These are phyloP conservation scores for Psilocybe cyanescens DNA, from an alignment of 768 basidiomycete species.

Conservation along the genomic window DNA sequence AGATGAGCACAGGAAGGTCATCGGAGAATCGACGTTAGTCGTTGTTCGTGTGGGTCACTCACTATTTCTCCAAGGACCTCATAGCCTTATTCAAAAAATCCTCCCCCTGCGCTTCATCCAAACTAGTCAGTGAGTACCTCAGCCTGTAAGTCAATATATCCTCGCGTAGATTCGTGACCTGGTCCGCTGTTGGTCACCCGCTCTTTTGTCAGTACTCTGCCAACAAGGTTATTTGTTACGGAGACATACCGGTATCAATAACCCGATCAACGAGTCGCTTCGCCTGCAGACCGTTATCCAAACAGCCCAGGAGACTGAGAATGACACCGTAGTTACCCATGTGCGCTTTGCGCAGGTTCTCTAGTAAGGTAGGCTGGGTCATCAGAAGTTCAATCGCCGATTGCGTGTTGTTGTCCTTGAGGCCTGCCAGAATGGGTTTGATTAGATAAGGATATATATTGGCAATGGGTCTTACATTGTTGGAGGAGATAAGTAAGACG, in stretches of 20 bases:
- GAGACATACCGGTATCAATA: conserved; percentile 68
- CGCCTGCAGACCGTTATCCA: conserved; percentile 84
- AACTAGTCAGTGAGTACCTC: conserved; percentile 81
- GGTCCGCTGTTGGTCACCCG: conserved; percentile 62
- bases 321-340: conserved; percentile 93
- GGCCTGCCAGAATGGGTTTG: conserved; percentile 43
- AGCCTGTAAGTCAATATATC: conserved; percentile 84
- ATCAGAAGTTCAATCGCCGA: conserved; percentile 87
- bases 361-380: conserved; percentile 76
- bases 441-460: neutral
- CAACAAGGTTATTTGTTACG: neutral
- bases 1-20: no score
- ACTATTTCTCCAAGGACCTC: conserved; percentile 90
- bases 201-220: neutral
- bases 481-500: conserved; percentile 84
- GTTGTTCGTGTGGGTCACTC: neutral
- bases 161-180: conserved; percentile 90
- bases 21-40: no score
- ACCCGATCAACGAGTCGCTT: conserved; percentile 91
- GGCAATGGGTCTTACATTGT: conserved; percentile 51
- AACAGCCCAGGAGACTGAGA: conserved; percentile 88
- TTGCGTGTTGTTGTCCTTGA: conserved; percentile 67
- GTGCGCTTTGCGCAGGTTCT: conserved; percentile 87
- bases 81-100: conserved; percentile 65
- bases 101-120: conserved; percentile 66